phyloP scores from a whole-genome alignment of 495 filamentous ascomycete species.

The Penicillium simplicissimum region DNA sequence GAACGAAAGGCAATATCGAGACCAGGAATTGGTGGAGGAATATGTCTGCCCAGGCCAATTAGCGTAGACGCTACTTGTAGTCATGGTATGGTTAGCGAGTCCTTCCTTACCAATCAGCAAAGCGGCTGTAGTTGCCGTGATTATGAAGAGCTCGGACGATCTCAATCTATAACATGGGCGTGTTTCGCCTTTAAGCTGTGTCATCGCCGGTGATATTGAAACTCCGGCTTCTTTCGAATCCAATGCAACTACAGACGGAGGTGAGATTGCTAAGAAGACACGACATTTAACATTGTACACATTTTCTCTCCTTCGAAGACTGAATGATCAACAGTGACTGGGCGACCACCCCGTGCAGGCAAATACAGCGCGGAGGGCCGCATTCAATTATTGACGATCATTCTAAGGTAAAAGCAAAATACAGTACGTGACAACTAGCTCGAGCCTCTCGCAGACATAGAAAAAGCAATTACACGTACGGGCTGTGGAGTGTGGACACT shows the following conservation, averaged over 20 bases:
- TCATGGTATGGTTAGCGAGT: background rate
- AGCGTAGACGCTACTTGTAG: background rate
- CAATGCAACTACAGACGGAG: background rate
- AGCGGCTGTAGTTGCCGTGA: background rate
- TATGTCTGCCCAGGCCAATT: background rate
- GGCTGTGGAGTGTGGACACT: too few species aligned
- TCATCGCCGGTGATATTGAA: background rate
- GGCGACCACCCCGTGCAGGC: background rate
- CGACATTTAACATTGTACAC: background rate
- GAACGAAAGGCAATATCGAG: background rate
- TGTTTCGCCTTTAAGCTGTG: background rate
- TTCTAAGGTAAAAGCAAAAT: background rate
- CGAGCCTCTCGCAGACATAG: background rate
- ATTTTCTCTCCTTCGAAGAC: background rate
- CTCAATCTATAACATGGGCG: background rate
- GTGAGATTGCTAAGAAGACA: background rate
- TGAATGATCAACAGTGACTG: background rate
- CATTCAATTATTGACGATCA: background rate
- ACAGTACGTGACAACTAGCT: background rate
- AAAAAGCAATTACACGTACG: background rate
- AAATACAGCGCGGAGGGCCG: background rate
- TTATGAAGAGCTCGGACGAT: background rate
- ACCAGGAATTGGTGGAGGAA: background rate
- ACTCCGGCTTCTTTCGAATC: background rate
- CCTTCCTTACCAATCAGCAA: background rate